Evolutionary conservation across 352 stramenopile genomes (phyloP).

Genomic region (Phytophthora pseudosyringae): DNA sequence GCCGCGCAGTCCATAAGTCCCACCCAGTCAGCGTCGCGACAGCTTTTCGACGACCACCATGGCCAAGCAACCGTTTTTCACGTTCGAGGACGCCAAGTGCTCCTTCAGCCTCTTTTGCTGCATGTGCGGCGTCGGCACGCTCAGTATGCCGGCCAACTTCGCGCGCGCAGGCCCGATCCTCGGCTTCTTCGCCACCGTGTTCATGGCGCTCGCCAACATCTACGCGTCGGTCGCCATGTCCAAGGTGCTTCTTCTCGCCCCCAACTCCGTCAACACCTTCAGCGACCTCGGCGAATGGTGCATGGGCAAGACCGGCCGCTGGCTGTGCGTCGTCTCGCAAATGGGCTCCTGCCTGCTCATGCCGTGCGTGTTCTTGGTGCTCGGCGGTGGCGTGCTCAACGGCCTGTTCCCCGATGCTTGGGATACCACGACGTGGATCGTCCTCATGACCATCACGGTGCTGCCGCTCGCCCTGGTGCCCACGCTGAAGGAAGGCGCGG

Average conservation of each 20-base stretch:
- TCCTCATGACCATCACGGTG: conserved; percentile 64
- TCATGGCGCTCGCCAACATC: conserved; percentile 73
- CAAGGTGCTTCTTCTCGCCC: conserved; percentile 64
- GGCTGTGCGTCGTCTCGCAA: conserved; percentile 54
- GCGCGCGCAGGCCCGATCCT: conserved; percentile 54
- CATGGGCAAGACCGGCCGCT: conserved; percentile 54
- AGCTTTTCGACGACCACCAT: conserved; percentile 18
- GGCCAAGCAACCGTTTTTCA: conserved; percentile 50
- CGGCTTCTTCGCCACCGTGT: conserved; percentile 46
- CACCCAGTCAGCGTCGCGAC: conserved; percentile 3
- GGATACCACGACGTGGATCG: conserved; percentile 59
- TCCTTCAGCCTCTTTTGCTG: conserved; percentile 70
- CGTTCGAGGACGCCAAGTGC: conserved; percentile 63
- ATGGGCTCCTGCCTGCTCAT: conserved; percentile 65
- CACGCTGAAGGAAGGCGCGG: conserved; percentile 68
- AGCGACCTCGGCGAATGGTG: conserved; percentile 56
- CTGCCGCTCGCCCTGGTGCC: conserved; percentile 59
- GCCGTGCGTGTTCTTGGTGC: conserved; percentile 69
- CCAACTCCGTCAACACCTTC: conserved; percentile 62
- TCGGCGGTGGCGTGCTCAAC: conserved; percentile 62
- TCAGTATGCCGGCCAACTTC: conserved; percentile 77
- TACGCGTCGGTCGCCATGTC: conserved; percentile 64
- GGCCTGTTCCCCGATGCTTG: conserved; percentile 60
- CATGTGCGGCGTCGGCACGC: conserved; percentile 71
- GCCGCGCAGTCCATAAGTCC: conserved; percentile 19